phyloP scores from a whole-genome alignment of 2,329 filamentous ascomycete species.

The Leptographium procerum region DNA sequence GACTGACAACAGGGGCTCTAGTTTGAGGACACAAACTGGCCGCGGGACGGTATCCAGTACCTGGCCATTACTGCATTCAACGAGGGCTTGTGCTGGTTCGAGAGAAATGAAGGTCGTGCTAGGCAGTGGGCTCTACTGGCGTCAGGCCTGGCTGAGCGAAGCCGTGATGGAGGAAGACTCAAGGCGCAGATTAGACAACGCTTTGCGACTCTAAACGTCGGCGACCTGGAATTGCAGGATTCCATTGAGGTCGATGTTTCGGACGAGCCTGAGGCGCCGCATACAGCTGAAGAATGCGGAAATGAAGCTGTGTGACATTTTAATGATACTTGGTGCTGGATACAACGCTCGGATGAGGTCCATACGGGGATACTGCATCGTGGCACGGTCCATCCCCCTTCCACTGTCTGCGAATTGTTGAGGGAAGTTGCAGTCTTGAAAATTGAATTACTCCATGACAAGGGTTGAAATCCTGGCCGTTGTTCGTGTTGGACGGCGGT shows the following conservation, averaged over 20 bases:
- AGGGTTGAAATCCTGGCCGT: no score
- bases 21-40: constrained; percentile 39
- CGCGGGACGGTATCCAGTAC: constrained; percentile 61
- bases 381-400: no score
- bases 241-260: constrained; percentile 4
- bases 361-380: no score
- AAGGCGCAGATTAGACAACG: constrained; percentile 31
- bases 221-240: constrained; percentile 8
- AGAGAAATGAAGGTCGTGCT: constrained; percentile 41
- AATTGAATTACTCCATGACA: no score
- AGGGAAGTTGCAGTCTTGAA: no score
- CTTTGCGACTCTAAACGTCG: constrained; percentile 27
- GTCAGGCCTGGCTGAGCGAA: constrained; percentile 47
- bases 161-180: constrained; percentile 40
- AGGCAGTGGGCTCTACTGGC: constrained; percentile 53
- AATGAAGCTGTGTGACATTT: background rate
- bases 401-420: no score
- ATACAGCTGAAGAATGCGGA: no score
- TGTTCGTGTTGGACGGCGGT: no score
- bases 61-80: constrained; percentile 61
- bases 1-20: constrained; percentile 10
- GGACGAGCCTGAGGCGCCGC: background rate
- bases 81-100: constrained; percentile 55
- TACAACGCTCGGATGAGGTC: no score
- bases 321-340: no score